Conservation (phyloP, 2,329 filamentous ascomycete genomes). For the Ophiostoma piceae region DNA sequence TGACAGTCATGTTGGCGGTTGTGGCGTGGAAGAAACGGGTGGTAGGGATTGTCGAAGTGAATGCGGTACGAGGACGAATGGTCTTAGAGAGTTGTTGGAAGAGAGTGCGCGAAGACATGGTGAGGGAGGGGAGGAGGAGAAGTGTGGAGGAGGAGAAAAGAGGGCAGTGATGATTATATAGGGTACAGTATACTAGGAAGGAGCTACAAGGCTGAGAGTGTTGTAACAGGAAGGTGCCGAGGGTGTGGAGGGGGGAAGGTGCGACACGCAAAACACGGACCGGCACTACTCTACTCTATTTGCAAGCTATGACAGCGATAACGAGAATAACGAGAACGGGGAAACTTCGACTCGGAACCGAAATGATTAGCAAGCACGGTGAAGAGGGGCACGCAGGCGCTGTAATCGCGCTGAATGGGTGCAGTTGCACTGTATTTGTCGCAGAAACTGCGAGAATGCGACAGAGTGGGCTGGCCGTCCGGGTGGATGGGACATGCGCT, state of each 20-base stretch:
- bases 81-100: slow-evolving; percentile 1
- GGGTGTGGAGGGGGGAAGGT: slow-evolving; percentile 8
- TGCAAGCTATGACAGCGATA: neutral
- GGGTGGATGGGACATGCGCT: neutral
- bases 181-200: neutral
- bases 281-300: neutral
- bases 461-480: neutral
- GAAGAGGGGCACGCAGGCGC: neutral
- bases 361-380: neutral
- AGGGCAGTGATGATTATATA: neutral
- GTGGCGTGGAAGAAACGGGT: slow-evolving; percentile 25
- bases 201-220: slow-evolving; percentile 8
- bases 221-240: slow-evolving; percentile 2
- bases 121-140: neutral
- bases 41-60: neutral
- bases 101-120: neutral
- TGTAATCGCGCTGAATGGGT: neutral
- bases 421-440: neutral
- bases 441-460: slow-evolving; percentile 11
- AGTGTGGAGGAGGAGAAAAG: slow-evolving; percentile 3
- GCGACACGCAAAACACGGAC: slow-evolving; percentile 3
- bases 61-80: neutral
- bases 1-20: slow-evolving; percentile 23
- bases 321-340: neutral
- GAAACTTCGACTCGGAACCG: neutral